phyloP scores from a whole-genome alignment of 2,329 filamentous ascomycete species.

The Aspergillus vadensis region DNA sequence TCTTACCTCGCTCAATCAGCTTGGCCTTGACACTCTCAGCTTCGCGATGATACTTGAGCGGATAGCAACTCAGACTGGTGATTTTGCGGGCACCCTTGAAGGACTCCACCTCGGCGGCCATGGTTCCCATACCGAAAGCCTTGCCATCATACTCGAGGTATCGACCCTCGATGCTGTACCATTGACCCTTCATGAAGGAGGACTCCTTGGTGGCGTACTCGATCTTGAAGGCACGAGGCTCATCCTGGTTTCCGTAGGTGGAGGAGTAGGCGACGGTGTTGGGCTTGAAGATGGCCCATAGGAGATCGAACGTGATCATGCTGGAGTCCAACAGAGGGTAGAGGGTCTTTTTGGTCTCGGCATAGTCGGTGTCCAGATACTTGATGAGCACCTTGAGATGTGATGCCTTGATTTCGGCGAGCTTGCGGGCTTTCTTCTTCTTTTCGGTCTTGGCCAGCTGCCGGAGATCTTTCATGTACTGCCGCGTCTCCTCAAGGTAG shows the following conservation, averaged over 20 bases:
- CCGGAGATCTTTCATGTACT: conserved; percentile 65
- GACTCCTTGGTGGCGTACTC: conserved; percentile 72
- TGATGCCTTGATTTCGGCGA: conserved; percentile 42
- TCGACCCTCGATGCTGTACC: conserved; percentile 70
- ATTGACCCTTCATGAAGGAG: conserved; percentile 70
- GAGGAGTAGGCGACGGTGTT: conserved; percentile 76
- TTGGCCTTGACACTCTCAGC: conserved; percentile 64
- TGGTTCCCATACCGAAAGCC: conserved; percentile 73
- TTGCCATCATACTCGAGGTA: conserved; percentile 92
- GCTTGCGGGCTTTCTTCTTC: conserved; percentile 45
- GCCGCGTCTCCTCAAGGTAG: conserved; percentile 76
- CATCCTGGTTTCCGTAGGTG: conserved; percentile 74
- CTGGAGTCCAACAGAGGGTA: conserved; percentile 79
- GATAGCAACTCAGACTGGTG: conserved; percentile 73
- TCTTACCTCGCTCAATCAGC: conserved; percentile 79
- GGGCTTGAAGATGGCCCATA: conserved; percentile 89
- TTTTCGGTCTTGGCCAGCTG: conserved; percentile 61
- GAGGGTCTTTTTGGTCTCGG: conserved; percentile 74
- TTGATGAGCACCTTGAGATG: conserved; percentile 69
- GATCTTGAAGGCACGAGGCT: conserved; percentile 80
- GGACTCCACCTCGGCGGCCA: conserved; percentile 67
- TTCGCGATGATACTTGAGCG: conserved; percentile 77
- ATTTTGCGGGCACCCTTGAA: conserved; percentile 86
- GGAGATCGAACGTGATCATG: conserved; percentile 82
- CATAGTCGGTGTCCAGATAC: conserved; percentile 81